phyloP scores from a whole-genome alignment of 805 yeast species.

The Lachancea nothofagi region DNA sequence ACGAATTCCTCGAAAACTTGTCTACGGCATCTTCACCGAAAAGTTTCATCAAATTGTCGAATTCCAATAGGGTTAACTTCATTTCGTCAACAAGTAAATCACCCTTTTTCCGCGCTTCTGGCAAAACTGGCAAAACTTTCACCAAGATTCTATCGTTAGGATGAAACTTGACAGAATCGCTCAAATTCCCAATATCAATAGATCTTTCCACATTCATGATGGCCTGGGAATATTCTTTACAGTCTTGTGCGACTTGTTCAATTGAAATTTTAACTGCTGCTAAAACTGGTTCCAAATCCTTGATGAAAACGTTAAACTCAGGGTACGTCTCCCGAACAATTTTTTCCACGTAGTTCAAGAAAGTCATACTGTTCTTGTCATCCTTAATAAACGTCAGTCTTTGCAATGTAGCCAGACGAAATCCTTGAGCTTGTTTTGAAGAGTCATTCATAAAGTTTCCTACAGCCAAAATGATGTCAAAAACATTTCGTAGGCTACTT shows the following conservation, averaged over 20 bases:
- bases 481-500: conserved; percentile 59
- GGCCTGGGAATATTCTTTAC: conserved; percentile 53
- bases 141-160: conserved; percentile 71
- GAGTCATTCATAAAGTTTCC: conserved; percentile 96
- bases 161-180: conserved; percentile 66
- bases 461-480: conserved; percentile 80
- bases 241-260: conserved; percentile 74
- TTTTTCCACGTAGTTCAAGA: conserved; percentile 87
- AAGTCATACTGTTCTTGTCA: conserved; percentile 78
- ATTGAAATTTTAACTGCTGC: conserved; percentile 67
- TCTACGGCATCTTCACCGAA: conserved; percentile 90
- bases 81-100: conserved; percentile 60
- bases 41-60: conserved; percentile 64
- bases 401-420: conserved; percentile 83
- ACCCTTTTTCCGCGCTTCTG: conserved; percentile 69
- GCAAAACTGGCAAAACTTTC: conserved; percentile 58
- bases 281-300: conserved; percentile 57
- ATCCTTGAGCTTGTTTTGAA: conserved; percentile 90
- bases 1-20: conserved; percentile 55
- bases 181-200: conserved; percentile 74
- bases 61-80: conserved; percentile 56
- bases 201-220: conserved; percentile 70
- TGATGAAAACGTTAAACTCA: conserved; percentile 65
- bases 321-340: conserved; percentile 82
- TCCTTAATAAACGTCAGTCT: conserved; percentile 87